Base-by-base conservation (phyloP, 495 filamentous ascomycete species). In the Letharia lupina region DNA sequence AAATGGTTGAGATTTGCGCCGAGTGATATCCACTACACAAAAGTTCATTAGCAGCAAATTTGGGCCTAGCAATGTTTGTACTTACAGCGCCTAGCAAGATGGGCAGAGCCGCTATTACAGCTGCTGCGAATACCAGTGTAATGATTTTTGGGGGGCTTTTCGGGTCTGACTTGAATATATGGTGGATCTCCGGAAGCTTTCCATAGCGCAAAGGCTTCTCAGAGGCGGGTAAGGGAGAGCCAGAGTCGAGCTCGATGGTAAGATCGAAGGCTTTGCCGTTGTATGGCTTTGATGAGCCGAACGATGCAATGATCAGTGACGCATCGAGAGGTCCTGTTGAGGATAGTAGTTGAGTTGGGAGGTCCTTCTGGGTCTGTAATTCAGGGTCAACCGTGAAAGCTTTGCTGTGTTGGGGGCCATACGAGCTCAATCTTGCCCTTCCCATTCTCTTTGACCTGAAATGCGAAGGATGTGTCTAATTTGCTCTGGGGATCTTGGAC, bases 1-100 rank as follows among this genome's bases (percentile, higher is more conserved):
- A 95, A 77, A 73, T 97, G 91, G 66, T 85, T 83, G 72, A 93
- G 69, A 76, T 98, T 98, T 64, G 85, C 94, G 61, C 93, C 95
- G 60, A 96, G 82, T 66, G 82, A 78, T 58, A 85, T 71, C 93
- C 93, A 97, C 83, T 91, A 68, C 62, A 54, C 28, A 45, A 35
- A 33, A 61, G 33, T 45, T 28, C 12, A 41, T 60, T 33, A 28
- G 39, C 37, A 41, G 28, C 8, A 63, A 3, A 20, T 56, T 35
- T 20, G 12, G 45, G 23, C 4, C 18, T 52, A 42, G 16, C 37
- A 8, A 39, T 15, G 15, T 2, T 56, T 41, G 6, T 15, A 82
- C 89, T 74, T 83, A 95, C 90, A 72, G 82, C 72, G 62, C 85
- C 81, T 66, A 91, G 80, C 31, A 98, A 78, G 39, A 84, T 80